These are phyloP conservation scores for Trebouxia sp. DNA, from an alignment of 139 green algal genomes.

Conservation along the genomic window DNA sequence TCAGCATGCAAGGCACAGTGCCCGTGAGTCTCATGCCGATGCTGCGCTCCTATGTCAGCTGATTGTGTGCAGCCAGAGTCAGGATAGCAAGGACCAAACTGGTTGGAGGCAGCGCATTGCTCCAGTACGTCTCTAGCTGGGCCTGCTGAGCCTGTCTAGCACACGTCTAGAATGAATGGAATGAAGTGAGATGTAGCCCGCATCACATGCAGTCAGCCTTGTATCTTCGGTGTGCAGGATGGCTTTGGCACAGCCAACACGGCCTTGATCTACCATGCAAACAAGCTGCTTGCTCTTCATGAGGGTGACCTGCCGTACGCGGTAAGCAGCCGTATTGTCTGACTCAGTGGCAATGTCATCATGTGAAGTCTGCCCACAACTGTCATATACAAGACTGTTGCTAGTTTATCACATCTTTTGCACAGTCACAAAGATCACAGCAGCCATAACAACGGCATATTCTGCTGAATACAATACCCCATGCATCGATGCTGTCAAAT, in stretches of 20 bases:
- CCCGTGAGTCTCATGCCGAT: background rate
- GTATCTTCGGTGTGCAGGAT: background rate
- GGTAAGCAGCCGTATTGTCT: no score
- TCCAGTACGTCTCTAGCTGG: no score
- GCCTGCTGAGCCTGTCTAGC: no score
- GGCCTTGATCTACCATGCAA: slow-evolving; percentile 65
- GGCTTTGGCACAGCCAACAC: slow-evolving; percentile 68
- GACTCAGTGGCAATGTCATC: no score
- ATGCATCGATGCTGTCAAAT: no score
- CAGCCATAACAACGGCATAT: no score
- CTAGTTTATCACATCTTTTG: background rate
- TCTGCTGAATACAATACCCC: no score
- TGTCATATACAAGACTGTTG: no score
- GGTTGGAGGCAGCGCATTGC: no score
- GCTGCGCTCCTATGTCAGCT: background rate
- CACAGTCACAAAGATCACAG: no score
- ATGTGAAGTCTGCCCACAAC: no score
- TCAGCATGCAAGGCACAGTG: background rate
- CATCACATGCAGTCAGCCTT: background rate
- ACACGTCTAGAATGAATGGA: background rate
- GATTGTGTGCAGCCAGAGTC: background rate
- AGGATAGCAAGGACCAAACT: background rate
- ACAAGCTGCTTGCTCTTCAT: slow-evolving; percentile 72
- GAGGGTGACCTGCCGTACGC: slow-evolving; percentile 71
- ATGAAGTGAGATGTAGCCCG: background rate